Evolutionary conservation across 805 yeast genomes (phyloP), one percentile per base, ranked within the genome.

Genomic region (Candida hungchunana): DNA sequence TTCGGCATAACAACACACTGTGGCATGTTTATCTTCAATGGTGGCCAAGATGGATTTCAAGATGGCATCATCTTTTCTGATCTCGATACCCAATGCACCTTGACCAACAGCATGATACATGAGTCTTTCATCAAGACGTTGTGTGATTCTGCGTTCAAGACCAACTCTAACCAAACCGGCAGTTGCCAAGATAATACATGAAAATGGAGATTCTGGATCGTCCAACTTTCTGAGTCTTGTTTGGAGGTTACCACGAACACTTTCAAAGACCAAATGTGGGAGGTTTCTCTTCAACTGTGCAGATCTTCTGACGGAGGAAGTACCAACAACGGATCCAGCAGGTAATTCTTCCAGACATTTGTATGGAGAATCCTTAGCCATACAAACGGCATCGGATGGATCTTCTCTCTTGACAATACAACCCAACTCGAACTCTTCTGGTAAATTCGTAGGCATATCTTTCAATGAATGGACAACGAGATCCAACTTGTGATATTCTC

Each of bases 41-140:
- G 74, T 67, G 13, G 69, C 59, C 48, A 94, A 73, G 14, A 89
- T 67, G 37, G 69, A 60, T 48, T 64, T 64, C 61, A 84, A 74
- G 32, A 66, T 63, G 6, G 59, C 53, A 59, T 93, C 96, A 40
- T 71, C 73, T 40, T 71, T 71, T 50, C 94, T 73, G 47, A 90
- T 85, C 63, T 93, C 98, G 18, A 93, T 66, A 14, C 97, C 98
- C 29, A 93, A 63, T 0, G 97, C 97, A 45, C 98, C 98, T 65
- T 93, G 98, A n/a, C 98, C 98, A 30, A 93, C 96, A 1, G 98
- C 96, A 57, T 90, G 85, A 56, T 79, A 82, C 95, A 90, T 85
- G 37, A 81, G 84, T 22, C 85, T 82, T 5, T 78, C 70, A 37
- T 80, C 76, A 44, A 93, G 68, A 46, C 68, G 71, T 44, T 73